A percentile compares a stretch with the other conserved stretches of the same genome.
phyloP scores from a whole-genome alignment of 1,139 yeast species.

The Candida labiduridarum region DNA sequence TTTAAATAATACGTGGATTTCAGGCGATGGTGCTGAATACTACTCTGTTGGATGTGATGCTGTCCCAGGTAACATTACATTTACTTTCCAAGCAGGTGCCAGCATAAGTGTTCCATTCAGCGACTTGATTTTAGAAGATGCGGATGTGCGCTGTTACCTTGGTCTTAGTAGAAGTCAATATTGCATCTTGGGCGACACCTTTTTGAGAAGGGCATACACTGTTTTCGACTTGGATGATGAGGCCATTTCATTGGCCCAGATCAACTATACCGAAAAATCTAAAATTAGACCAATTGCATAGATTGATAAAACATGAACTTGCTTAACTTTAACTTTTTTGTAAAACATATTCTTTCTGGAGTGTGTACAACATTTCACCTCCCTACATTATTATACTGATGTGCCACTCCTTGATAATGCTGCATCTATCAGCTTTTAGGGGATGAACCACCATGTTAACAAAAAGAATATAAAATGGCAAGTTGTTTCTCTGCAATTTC shows the following conservation, averaged over 20 bases:
- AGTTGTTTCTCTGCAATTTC: no score
- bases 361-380: not conserved
- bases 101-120: slow-evolving; percentile 31
- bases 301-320: not conserved
- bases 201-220: slow-evolving; percentile 31
- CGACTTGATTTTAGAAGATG: slow-evolving; percentile 21
- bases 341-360: not conserved
- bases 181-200: slow-evolving; percentile 27
- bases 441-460: slow-evolving; percentile 6
- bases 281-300: slow-evolving; percentile 1
- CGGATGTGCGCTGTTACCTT: slow-evolving; percentile 3
- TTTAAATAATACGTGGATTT: slow-evolving; percentile 20
- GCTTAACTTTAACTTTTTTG: not conserved
- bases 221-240: slow-evolving; percentile 28
- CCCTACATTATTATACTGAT: not conserved
- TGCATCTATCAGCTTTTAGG: not conserved
- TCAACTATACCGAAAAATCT: slow-evolving; percentile 17
- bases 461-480: no score
- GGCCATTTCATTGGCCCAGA: slow-evolving; percentile 29
- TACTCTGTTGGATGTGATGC: slow-evolving; percentile 8
- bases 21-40: slow-evolving; percentile 3
- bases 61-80: slow-evolving; percentile 12
- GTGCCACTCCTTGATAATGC: not conserved
- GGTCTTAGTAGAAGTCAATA: not conserved
- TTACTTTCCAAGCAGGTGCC: slow-evolving; percentile 31